Conservation (phyloP, 306 rosid genomes). For the Cucumis cinereus region DNA sequence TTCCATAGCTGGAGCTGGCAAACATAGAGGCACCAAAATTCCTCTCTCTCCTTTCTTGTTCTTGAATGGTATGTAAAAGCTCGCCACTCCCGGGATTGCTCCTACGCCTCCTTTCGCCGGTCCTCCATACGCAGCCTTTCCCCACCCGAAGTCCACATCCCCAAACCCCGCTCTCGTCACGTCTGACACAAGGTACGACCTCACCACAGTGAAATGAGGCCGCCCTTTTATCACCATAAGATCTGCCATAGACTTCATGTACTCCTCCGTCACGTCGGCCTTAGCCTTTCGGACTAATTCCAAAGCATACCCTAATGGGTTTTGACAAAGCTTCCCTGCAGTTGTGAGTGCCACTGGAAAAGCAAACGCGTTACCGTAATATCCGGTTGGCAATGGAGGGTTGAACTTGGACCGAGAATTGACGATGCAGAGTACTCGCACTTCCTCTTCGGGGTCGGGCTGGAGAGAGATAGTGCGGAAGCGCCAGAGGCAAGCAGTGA, state of each 20-base stretch:
- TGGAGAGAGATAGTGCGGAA: constrained; percentile 15
- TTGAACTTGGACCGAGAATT: constrained; percentile 12
- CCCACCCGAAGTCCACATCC: constrained; percentile 57
- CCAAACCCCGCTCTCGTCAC: constrained; percentile 34
- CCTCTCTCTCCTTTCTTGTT: constrained; percentile 31
- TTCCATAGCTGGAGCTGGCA: constrained; percentile 35
- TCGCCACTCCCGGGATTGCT: constrained; percentile 31
- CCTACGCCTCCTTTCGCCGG: constrained; percentile 35
- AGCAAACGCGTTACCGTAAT: constrained; percentile 45
- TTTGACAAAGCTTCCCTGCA: constrained; percentile 22
- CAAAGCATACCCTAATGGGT: constrained; percentile 33
- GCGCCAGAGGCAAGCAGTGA: constrained; percentile 23
- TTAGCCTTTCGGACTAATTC: constrained; percentile 40
- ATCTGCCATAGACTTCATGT: constrained; percentile 43
- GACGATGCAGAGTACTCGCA: constrained; percentile 1
- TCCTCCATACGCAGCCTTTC: constrained; percentile 36
- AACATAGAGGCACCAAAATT: constrained; percentile 32
- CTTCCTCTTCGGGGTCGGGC: not conserved
- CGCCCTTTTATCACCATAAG: constrained; percentile 28
- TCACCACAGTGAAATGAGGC: constrained; percentile 32
- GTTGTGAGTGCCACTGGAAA: constrained; percentile 31
- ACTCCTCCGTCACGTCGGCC: constrained; percentile 31
- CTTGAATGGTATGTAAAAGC: constrained; percentile 24
- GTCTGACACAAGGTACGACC: constrained; percentile 36
- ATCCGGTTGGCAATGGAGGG: constrained; percentile 40